A percentile compares a stretch with the other conserved stretches of the same genome.
Conservation (phyloP, 2,329 filamentous ascomycete species). For the Lizonia empirigonia region DNA sequence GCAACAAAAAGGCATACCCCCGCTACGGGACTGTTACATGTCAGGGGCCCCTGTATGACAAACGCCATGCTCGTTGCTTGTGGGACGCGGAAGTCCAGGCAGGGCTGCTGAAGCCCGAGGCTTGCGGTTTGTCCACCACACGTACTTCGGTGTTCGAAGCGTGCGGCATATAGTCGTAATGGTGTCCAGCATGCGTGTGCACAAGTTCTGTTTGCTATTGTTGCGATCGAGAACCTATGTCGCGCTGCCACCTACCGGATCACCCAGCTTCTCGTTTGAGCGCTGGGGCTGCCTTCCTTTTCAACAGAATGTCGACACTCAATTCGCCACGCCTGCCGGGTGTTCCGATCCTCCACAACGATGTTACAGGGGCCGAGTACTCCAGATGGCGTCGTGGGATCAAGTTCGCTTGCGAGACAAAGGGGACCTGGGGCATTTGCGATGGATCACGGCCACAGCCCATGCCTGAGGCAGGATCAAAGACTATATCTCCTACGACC, state of each 20-base stretch:
- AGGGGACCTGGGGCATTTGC: constrained; percentile 43
- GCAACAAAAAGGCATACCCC: constrained; percentile 14
- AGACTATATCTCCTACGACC: constrained; percentile 23
- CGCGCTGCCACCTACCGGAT: constrained; percentile 7
- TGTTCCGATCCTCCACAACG: constrained; percentile 31
- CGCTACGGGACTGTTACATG: constrained; percentile 12
- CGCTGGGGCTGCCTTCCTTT: constrained; percentile 14
- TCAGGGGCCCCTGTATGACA: constrained; percentile 14
- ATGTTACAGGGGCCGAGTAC: constrained; percentile 40
- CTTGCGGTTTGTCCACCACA: constrained; percentile 16
- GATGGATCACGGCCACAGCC: constrained; percentile 41
- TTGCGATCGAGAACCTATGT: constrained; percentile 1
- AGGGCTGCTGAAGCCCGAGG: constrained; percentile 18
- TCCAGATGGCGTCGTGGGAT: constrained; percentile 41
- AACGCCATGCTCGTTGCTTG: constrained; percentile 8
- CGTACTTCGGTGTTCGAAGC: constrained; percentile 16
- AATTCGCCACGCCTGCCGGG: constrained; percentile 30
- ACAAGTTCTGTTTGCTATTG: neutral
- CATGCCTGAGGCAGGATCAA: constrained; percentile 39
- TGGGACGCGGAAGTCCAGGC: constrained; percentile 13
- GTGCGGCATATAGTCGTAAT: constrained; percentile 13
- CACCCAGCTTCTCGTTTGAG: constrained; percentile 17
- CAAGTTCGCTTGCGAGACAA: constrained; percentile 38
- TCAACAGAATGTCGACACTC: constrained; percentile 18
- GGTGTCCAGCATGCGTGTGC: constrained; percentile 3